A percentile compares a stretch with the other conserved stretches of the same genome.
Evolutionary conservation across 768 basidiomycete species (phyloP).

Genomic region (Termitomyces sp.): DNA sequence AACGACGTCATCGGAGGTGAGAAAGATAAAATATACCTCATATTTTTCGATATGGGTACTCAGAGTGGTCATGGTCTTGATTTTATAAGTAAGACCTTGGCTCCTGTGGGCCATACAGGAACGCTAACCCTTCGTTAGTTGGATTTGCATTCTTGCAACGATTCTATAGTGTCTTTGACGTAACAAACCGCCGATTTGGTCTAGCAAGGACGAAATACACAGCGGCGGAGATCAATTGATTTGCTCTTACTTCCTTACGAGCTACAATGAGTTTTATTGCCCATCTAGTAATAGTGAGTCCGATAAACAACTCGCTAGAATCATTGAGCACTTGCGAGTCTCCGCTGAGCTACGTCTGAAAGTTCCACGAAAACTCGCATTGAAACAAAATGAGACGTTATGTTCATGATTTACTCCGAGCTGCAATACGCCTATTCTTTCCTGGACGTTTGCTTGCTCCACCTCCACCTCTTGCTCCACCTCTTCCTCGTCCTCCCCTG

Average conservation of each 20-base stretch:
- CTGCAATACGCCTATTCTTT: slow-evolving; percentile 48
- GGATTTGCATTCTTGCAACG: slow-evolving; percentile 56
- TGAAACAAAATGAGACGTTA: not conserved
- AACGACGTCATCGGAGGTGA: slow-evolving; percentile 55
- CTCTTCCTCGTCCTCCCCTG: slow-evolving; percentile 20
- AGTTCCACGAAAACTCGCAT: not conserved
- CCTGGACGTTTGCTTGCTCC: slow-evolving; percentile 47
- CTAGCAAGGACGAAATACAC: slow-evolving; percentile 32
- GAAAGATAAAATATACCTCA: slow-evolving; percentile 44
- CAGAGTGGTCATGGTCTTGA: slow-evolving; percentile 52
- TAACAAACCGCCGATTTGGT: slow-evolving; percentile 31
- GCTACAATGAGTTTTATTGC: not conserved
- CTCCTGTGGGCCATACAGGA: too few relatives aligned
- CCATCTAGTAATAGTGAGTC: not conserved
- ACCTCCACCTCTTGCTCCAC: slow-evolving; percentile 21
- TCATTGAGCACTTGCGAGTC: not conserved
- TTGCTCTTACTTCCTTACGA: not conserved
- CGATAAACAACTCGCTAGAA: not conserved
- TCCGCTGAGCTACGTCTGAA: not conserved
- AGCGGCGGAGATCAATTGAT: slow-evolving; percentile 26
- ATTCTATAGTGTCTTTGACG: slow-evolving; percentile 53
- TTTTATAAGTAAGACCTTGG: slow-evolving; percentile 44
- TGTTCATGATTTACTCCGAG: slow-evolving; percentile 27
- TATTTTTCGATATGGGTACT: slow-evolving; percentile 47
- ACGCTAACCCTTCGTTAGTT: slow-evolving; percentile 19